Evolutionary conservation across 2,329 filamentous ascomycete species (phyloP).

Genomic region (Parastagonospora nodorum): DNA sequence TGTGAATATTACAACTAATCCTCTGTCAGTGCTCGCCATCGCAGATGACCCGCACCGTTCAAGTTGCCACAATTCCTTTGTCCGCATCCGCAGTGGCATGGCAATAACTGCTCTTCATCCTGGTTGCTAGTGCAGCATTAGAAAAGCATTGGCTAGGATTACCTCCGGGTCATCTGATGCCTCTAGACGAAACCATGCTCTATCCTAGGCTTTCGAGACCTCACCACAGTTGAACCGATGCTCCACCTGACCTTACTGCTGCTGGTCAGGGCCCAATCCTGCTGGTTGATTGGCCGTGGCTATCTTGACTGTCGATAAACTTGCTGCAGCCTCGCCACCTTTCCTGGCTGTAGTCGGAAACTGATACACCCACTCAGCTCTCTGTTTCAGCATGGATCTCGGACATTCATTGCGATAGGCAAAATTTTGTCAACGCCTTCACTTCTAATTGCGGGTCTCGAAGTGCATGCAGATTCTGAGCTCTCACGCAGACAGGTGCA

Average conservation of each 20-base stretch:
- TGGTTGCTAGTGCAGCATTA: conserved; percentile 2
- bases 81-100: background rate
- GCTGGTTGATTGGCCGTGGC: conserved; percentile 30
- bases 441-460: background rate
- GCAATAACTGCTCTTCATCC: background rate
- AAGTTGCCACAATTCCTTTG: background rate
- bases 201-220: conserved; percentile 21
- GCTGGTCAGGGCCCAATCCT: conserved; percentile 8
- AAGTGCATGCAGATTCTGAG: background rate
- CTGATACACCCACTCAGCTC: conserved; percentile 8
- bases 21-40: background rate
- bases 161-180: conserved; percentile 37
- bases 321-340: conserved; percentile 33
- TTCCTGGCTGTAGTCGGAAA: conserved; percentile 12
- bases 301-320: conserved; percentile 17
- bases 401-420: background rate
- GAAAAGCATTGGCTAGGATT: conserved; percentile 17
- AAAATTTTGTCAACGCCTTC: background rate
- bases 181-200: conserved; percentile 24
- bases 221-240: conserved; percentile 14
- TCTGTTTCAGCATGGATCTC: conserved; percentile 5
- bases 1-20: background rate
- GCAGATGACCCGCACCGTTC: background rate
- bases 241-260: conserved; percentile 32
- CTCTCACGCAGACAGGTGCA: background rate